Evolutionary conservation across 2,329 filamentous ascomycete genomes (phyloP), one percentile per base, ranked within the genome.

Genomic region (Penicillium sp.): DNA sequence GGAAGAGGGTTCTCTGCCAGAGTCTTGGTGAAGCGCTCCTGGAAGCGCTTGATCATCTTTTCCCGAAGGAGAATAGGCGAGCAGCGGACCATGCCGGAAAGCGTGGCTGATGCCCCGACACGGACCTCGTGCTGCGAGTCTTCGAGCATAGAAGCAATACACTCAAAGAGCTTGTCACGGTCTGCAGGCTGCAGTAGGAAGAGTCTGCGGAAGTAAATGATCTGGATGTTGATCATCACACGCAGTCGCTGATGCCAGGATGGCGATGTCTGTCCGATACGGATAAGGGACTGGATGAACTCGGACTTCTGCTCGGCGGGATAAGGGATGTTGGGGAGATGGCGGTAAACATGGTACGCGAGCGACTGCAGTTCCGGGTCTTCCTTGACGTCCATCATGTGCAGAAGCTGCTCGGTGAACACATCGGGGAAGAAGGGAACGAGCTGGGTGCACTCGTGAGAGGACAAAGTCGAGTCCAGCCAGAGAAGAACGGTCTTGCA

Each of bases 301-400:
- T 81, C 80, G 3, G 81, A 81, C 58, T 95, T 89, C 66, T 96
- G 87, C 47, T 90, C 89, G 26, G 84, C 80, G 1, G 87, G 84
- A 71, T 96, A 91, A 0, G 93, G 90, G 46, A 98, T 89, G 66
- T 98, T 98, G 11, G 93, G 89, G 13, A 98, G 75, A 63, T 98
- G 91, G 6, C 91, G 86, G 74, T 97, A 98, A 34, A 98, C 93
- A 63, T 95, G 89, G 65, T 97, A 98, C 0, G 93, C 91, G 7
- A 96, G 78, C 8, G 87, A 85, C 76, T 96, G 94, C 2, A 98
- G 78, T 68, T 98, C 94, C 0, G 89, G 89, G 61, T 98, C 93
- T 68, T 98, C 93, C 68, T 97, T 97, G 66, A 98, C 89, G 63
- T 98, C 93, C 91, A 98, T 98, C 93, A 98, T 98, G 74, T 98